These are phyloP conservation scores for Quercus dentata DNA, from an alignment of 306 rosid species.

Conservation along the genomic window DNA sequence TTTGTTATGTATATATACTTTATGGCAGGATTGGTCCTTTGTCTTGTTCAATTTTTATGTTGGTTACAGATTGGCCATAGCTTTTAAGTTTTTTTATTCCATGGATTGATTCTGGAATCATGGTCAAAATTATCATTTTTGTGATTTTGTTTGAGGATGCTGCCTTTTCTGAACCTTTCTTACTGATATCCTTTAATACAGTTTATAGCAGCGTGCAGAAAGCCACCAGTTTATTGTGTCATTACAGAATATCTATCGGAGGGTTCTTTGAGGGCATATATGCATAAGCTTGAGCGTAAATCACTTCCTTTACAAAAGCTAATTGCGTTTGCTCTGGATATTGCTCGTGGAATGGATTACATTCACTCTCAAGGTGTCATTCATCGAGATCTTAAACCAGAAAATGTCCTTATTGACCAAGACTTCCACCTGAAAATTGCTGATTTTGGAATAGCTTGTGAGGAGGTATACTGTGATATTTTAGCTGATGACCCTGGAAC, in stretches of 20 bases:
- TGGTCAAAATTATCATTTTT: conserved; percentile 4
- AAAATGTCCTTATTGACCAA: conserved; percentile 66
- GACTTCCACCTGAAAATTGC: conserved; percentile 74
- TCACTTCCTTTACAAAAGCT: conserved; percentile 53
- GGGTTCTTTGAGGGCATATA: conserved; percentile 85
- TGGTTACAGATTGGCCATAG: conserved; percentile 5
- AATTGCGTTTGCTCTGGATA: conserved; percentile 66
- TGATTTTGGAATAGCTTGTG: conserved; percentile 94
- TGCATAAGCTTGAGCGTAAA: conserved; percentile 68
- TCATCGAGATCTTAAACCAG: conserved; percentile 95
- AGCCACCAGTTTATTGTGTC: conserved; percentile 76
- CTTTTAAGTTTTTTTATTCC: not conserved
- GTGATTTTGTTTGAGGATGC: not conserved
- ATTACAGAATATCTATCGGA: conserved; percentile 76
- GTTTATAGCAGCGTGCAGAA: conserved; percentile 86
- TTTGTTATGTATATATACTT: not conserved
- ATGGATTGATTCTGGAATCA: conserved; percentile 4
- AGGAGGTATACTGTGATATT: conserved; percentile 66
- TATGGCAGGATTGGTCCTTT: not conserved
- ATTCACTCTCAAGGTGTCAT: conserved; percentile 83
- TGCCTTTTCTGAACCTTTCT: not conserved
- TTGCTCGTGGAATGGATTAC: conserved; percentile 88
- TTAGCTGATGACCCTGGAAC: conserved; percentile 94
- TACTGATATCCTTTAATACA: conserved; percentile 37
- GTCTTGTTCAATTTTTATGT: conserved; percentile 1